phyloP scores from a whole-genome alignment of 2,329 filamentous ascomycete species.

The Sordariomycetes sp. region DNA sequence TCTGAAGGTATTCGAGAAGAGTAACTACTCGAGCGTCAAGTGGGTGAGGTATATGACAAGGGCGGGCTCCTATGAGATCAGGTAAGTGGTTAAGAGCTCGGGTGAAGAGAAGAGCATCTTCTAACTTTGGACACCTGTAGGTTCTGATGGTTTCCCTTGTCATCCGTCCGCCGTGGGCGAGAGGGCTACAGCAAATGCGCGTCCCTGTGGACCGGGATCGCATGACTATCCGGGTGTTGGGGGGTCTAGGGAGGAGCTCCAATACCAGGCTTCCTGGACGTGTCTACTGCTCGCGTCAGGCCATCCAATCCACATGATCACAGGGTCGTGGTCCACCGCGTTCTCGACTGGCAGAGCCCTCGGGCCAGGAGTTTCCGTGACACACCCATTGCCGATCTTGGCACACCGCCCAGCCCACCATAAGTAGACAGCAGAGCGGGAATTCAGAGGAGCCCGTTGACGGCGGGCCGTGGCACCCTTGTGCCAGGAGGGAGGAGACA shows the following conservation, averaged over 20 bases:
- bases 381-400: too few relatives aligned
- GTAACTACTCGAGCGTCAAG: slow-evolving; percentile 96
- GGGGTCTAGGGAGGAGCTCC: background rate
- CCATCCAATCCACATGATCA: background rate
- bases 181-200: background rate
- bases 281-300: background rate
- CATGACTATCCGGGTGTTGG: background rate
- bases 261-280: background rate
- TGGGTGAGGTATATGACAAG: slow-evolving; percentile 99
- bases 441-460: too few relatives aligned
- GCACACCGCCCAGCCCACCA: too few relatives aligned
- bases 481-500: too few relatives aligned
- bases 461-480: too few relatives aligned
- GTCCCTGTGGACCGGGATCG: background rate
- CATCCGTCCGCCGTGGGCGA: background rate
- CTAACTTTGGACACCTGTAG: background rate
- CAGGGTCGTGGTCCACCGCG: background rate
- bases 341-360: background rate
- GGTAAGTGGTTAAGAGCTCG: slow-evolving; percentile 38
- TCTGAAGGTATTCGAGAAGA: slow-evolving; percentile 98
- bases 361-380: too few relatives aligned
- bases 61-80: slow-evolving; percentile 93
- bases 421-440: too few relatives aligned
- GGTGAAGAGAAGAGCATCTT: background rate
- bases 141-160: background rate